Evolutionary conservation across 2,329 filamentous ascomycete genomes (phyloP), one percentile per base, ranked within the genome.

Genomic region (Chalara sp.): DNA sequence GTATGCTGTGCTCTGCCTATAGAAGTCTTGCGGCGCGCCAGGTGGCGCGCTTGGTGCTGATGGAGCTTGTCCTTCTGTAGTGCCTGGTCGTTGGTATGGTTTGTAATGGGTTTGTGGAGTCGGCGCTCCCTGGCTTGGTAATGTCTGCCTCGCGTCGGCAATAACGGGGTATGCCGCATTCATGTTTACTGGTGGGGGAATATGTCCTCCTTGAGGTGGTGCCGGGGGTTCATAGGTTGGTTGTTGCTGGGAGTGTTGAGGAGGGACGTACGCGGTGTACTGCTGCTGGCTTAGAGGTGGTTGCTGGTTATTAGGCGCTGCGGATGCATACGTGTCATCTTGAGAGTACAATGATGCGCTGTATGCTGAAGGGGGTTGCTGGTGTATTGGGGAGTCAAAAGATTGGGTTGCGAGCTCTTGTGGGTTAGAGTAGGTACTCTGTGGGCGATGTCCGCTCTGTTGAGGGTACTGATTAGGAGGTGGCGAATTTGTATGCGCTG

Each of bases 321-420:
- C 39, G 7, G 54, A 47, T 11, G 63, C 53, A 46, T 64, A 65
- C 30, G 57, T 53, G n/a, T 65, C 63, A 11, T 65, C 63, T 50
- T 57, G 51, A 6, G 59, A 59, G 42, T 64, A 65, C 30, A 59
- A 46, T n/a, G 62, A 61, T 29, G 56, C 55, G 31, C 56, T 57
- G 42, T 66, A 65, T 13, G 56, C 43, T n/a, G 65, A 43, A 70
- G 69, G 55, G 63, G 68, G 32, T 74, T 75, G 63, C 42, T 56
- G 55, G 41, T 78, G 74, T 39, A 87, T 76, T 41, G 86, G 87
- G 4, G 86, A 87, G 66, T 90, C 86, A 62, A 90, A 91, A 7
- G 80, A 81, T 1, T 86, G 87, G 0, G 87, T 89, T 30, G 86
- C 84, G 44, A 92, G 73, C 69, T 92, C 87, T 68, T 91, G 87